Conservation (phyloP, 2,329 filamentous ascomycete species). For the Graphiopsis chlorocephala region DNA sequence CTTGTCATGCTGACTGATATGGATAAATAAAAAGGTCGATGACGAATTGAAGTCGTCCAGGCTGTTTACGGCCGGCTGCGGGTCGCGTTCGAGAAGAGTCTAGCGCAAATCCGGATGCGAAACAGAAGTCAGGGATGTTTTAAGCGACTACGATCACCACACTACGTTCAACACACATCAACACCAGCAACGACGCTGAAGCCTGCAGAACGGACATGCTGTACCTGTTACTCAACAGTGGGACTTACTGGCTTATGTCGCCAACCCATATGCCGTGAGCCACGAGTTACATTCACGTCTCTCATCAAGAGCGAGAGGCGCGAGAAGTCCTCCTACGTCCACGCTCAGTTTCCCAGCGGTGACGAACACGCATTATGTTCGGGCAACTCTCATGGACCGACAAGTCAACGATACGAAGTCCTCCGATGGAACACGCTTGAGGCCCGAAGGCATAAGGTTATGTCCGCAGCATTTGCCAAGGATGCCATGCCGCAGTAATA, state of each 20-base stretch:
- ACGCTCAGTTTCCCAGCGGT: background rate
- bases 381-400: background rate
- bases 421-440: background rate
- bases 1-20: background rate
- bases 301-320: background rate
- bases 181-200: background rate
- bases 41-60: slow-evolving; percentile 3
- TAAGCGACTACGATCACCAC: too few relatives aligned
- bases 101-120: background rate
- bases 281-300: background rate
- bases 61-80: background rate
- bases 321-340: background rate
- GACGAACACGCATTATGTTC: background rate
- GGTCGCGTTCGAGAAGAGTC: background rate
- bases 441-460: background rate
- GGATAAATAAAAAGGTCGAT: slow-evolving; percentile 9
- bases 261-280: background rate
- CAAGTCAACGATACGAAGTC: background rate
- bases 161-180: background rate
- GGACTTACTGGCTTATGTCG: background rate
- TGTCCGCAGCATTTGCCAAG: background rate
- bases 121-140: background rate
- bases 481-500: background rate
- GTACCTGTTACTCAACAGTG: background rate
- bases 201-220: background rate